Conservation (phyloP, 495 filamentous ascomycete genomes). For the Aspergillus leporis region DNA sequence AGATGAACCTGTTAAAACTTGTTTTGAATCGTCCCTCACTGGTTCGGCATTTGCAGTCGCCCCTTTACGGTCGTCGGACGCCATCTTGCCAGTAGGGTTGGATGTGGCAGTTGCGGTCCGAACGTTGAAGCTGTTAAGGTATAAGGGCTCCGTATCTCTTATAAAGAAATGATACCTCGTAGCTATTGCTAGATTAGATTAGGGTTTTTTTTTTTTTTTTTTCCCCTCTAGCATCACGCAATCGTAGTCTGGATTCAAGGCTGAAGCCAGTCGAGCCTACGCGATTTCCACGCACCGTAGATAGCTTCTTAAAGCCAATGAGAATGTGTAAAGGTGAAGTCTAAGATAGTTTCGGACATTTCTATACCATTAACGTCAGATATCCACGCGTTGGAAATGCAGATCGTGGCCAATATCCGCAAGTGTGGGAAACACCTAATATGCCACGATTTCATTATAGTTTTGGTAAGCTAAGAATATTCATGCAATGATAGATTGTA, state of each 20-base stretch:
- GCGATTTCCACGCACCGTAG: background rate
- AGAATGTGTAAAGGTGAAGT: background rate
- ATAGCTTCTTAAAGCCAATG: slow-evolving; percentile 14
- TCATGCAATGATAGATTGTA: background rate
- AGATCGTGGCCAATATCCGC: background rate
- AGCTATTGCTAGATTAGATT: background rate
- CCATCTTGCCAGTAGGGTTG: slow-evolving; percentile 14
- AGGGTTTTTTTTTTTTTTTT: no score
- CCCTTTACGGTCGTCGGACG: slow-evolving; percentile 15
- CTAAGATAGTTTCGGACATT: background rate
- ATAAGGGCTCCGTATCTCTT: background rate
- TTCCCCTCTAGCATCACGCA: slow-evolving; percentile 20
- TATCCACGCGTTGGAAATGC: background rate
- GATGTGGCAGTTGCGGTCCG: background rate
- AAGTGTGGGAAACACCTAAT: background rate
- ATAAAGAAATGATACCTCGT: background rate
- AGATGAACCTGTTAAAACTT: slow-evolving; percentile 24
- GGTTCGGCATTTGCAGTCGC: slow-evolving; percentile 4
- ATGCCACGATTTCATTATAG: background rate
- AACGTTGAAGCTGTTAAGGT: background rate
- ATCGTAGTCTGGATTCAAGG: slow-evolving; percentile 6
- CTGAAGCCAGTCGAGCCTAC: background rate
- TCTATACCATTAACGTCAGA: background rate
- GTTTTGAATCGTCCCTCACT: slow-evolving; percentile 13
- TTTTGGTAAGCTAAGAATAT: background rate